phyloP scores from a whole-genome alignment of 768 basidiomycete species.

The Mycena chlorophos region DNA sequence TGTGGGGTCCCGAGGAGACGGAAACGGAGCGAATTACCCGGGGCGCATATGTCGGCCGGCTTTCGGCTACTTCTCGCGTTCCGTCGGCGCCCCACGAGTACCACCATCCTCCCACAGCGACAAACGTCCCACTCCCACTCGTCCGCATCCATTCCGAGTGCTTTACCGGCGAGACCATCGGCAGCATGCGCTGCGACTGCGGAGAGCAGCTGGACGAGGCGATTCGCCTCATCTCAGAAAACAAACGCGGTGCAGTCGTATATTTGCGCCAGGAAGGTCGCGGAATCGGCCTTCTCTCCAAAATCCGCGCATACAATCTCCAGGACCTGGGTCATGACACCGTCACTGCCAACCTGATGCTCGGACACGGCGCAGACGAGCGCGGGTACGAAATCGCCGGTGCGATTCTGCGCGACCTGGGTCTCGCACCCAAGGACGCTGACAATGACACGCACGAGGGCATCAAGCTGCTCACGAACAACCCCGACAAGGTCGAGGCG shows the following conservation, averaged over 20 bases:
- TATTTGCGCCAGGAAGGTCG: conserved; percentile 98
- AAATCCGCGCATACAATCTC: conserved; percentile 95
- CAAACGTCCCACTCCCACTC: conserved; percentile 67
- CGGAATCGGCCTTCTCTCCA: conserved; percentile 93
- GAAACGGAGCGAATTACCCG: conserved; percentile 91
- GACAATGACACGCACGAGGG: conserved; percentile 45
- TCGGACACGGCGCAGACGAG: conserved; percentile 93
- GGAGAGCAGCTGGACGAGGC: conserved; percentile 98
- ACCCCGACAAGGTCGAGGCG: conserved; percentile 94
- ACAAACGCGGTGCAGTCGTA: conserved; percentile 88
- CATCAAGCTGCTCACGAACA: conserved; percentile 89
- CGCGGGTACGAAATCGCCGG: conserved; percentile 89
- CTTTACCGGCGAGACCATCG: conserved; percentile 97
- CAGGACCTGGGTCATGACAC: conserved; percentile 98
- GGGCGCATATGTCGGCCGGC: conserved; percentile 89
- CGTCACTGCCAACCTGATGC: conserved; percentile 94
- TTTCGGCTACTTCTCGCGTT: conserved; percentile 55
- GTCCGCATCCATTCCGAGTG: conserved; percentile 98
- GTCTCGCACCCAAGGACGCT: conserved; percentile 48
- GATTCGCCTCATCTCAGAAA: conserved; percentile 84
- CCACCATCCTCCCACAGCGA: conserved; percentile 13
- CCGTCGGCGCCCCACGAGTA: conserved; percentile 42
- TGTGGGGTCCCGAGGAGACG: conserved; percentile 85
- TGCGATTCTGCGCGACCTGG: conserved; percentile 87
- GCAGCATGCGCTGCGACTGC: conserved; percentile 98